Conservation (phyloP, 1,284 basidiomycete species). For the Ganoderma sinense region DNA sequence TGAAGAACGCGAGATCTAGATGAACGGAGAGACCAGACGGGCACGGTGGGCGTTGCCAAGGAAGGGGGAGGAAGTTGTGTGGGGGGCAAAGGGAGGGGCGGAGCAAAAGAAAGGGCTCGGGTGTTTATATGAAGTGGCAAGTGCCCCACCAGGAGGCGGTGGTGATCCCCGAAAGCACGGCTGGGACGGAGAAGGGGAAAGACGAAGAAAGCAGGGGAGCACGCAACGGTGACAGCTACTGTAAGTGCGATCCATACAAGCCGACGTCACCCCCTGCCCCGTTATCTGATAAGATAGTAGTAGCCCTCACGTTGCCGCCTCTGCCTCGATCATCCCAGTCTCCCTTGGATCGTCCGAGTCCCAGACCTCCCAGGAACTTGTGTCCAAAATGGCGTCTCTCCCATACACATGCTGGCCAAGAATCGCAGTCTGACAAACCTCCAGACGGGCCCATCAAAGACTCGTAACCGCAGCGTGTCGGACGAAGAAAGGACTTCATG, state of each 20-base stretch:
- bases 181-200: not conserved
- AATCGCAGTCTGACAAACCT: not conserved
- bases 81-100: not conserved
- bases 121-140: conserved; percentile 2
- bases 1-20: conserved; percentile 18
- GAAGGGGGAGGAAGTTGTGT: not conserved
- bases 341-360: not conserved
- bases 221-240: conserved; percentile 6
- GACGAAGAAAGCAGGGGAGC: conserved; percentile 12
- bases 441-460: not conserved
- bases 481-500: not conserved
- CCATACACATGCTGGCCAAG: not conserved
- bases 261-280: not conserved
- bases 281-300: not conserved
- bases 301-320: not conserved
- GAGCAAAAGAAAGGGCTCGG: not conserved
- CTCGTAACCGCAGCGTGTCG: not conserved
- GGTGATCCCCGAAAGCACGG: conserved; percentile 16
- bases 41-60: conserved; percentile 19
- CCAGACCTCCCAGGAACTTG: not conserved
- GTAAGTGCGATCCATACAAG: not conserved
- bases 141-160: conserved; percentile 27
- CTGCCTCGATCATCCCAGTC: not conserved
- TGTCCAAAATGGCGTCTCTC: not conserved
- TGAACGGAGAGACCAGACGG: conserved; percentile 8